Evolutionary conservation across 2,329 filamentous ascomycete genomes (phyloP), one percentile per base, ranked within the genome.

Genomic region (Torrubiella hemipterigena): DNA sequence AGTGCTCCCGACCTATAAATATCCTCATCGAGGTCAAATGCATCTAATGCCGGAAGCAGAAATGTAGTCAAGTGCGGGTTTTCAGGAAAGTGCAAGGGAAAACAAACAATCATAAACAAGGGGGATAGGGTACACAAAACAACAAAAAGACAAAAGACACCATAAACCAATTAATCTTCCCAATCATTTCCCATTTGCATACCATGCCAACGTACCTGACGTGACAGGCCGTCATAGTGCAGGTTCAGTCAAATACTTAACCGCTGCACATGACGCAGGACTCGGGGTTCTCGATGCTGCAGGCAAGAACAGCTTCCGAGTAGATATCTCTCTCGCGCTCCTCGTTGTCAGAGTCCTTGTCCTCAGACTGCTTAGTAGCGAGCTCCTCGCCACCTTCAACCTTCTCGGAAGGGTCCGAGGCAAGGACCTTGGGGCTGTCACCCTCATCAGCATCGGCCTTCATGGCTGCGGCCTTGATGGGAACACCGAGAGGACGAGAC

Each of bases 211-310:
- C n/a, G n/a, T n/a, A n/a, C n/a, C n/a, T n/a, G n/a, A n/a, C n/a
- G n/a, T n/a, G n/a, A n/a, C n/a, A n/a, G n/a, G n/a, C n/a, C n/a
- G n/a, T n/a, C n/a, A n/a, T n/a, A n/a, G n/a, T n/a, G n/a, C n/a
- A n/a, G n/a, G n/a, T n/a, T n/a, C n/a, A n/a, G n/a, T n/a, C n/a
- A n/a, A 6, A 20, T 28, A 14, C 48, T 57, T 72, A 96, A 65
- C 87, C 89, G 60, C 84, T 93, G 77, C 91, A 98, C 91, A 98
- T 96, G 42, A 94, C 55, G 55, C 91, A 98, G 29, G 80, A 70
- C 55, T 98, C 91, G 45, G 81, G 85, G 66, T 96, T 95, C 54
- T 96, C 87, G 56, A 98, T 96, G 62, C 87, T 95, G 68, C 91
- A 98, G 47, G 78, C 75, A 53, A 98, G 65, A 12, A 83, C 87